Conservation (phyloP, 164 flowering plant species). For the Pachysandra terminalis region DNA sequence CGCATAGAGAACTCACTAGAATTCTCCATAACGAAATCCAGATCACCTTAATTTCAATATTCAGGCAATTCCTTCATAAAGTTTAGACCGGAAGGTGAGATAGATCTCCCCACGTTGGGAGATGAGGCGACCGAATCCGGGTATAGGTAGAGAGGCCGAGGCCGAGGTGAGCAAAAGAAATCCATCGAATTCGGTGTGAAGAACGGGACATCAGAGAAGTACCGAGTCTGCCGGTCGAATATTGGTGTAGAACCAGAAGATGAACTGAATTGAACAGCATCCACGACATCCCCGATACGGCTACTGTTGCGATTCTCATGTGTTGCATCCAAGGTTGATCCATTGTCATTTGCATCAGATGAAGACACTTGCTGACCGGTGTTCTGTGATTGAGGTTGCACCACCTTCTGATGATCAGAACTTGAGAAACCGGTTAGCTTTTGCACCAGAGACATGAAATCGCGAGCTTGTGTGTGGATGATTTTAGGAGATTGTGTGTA, state of each 20-base stretch:
- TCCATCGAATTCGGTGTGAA: conserved; percentile 12
- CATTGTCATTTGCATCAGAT: conserved; percentile 1
- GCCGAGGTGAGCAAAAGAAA: conserved; percentile 10
- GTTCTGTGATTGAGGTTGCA: background rate
- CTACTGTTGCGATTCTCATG: conserved; percentile 19
- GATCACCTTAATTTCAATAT: background rate
- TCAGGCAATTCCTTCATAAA: background rate
- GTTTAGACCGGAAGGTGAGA: conserved; percentile 2
- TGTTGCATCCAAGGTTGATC: conserved; percentile 25
- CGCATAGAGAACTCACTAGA: background rate
- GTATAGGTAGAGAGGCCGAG: background rate
- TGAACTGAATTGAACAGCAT: too few relatives aligned
- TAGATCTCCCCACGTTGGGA: background rate
- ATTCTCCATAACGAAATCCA: background rate
- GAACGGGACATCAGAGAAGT: conserved; percentile 7
- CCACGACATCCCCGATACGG: conserved; percentile 7
- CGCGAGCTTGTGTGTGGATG: conserved; percentile 62
- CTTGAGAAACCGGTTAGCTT: conserved; percentile 53
- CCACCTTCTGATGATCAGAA: conserved; percentile 16
- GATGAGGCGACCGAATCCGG: conserved; percentile 2
- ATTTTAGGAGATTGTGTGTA: conserved; percentile 69
- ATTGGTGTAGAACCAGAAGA: conserved; percentile 1
- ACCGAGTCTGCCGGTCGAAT: conserved; percentile 1
- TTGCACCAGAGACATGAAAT: conserved; percentile 78
- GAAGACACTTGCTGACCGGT: background rate